A percentile compares a stretch with the other conserved stretches of the same genome.
phyloP scores from a whole-genome alignment of 345 rosid species.

The Citrus reticulata region DNA sequence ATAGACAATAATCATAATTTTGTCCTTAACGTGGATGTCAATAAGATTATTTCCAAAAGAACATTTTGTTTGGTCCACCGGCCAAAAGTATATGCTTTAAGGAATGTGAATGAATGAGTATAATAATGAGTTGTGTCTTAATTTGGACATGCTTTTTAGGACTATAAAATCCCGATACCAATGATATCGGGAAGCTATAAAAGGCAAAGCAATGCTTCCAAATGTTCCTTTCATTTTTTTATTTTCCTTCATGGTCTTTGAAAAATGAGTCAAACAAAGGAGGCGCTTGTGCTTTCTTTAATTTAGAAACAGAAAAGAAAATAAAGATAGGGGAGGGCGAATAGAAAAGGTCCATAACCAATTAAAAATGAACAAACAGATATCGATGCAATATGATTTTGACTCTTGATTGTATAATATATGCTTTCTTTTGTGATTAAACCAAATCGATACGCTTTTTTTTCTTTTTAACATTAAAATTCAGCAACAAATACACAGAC shows the following conservation, averaged over 20 bases:
- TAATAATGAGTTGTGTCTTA: no score
- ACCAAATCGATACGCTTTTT: no score
- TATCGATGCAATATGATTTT: background rate
- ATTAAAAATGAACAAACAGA: no score
- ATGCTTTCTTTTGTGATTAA: no score
- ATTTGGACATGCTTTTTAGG: no score
- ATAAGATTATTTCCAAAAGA: background rate
- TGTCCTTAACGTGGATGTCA: slow-evolving; percentile 24
- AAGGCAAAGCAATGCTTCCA: background rate
- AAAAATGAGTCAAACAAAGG: slow-evolving; percentile 12
- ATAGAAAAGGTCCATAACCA: background rate
- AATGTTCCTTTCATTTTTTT: background rate
- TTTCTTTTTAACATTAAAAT: no score
- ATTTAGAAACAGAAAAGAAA: background rate
- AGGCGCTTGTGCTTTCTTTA: slow-evolving; percentile 1
- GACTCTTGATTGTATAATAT: background rate
- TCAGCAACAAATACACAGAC: no score
- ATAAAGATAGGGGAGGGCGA: background rate
- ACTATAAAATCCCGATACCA: background rate
- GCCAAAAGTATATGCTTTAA: background rate
- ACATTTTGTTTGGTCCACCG: background rate
- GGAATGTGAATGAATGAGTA: no score
- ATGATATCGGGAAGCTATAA: background rate
- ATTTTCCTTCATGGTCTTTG: background rate
- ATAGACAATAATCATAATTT: slow-evolving; percentile 14